Evolutionary conservation across 1,139 yeast species (phyloP).

Genomic region (Diutina sp.): DNA sequence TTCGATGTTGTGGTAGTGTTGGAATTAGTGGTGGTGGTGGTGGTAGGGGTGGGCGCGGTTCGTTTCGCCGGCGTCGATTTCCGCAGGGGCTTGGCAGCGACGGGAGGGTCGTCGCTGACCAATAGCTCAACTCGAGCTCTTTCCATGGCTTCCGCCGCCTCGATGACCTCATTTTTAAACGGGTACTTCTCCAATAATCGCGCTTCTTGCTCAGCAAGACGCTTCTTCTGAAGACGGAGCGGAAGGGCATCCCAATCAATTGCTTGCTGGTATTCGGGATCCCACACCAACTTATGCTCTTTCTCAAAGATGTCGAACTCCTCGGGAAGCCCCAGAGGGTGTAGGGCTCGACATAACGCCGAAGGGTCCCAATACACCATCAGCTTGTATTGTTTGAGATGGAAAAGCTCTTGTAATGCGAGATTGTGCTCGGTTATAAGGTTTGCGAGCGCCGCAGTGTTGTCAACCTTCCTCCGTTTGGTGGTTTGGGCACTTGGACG

Average conservation of each 20-base stretch:
- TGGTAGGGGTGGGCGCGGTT: slow-evolving; percentile 6
- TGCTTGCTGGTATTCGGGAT: slow-evolving; percentile 10
- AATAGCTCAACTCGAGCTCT: not conserved
- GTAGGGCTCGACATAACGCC: slow-evolving; percentile 20
- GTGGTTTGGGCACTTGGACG: not conserved
- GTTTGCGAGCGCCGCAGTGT: slow-evolving; percentile 11
- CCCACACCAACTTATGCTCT: slow-evolving; percentile 21
- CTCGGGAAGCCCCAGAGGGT: slow-evolving; percentile 19
- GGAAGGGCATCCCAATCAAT: slow-evolving; percentile 20
- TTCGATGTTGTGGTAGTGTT: not conserved
- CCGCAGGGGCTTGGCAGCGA: not conserved
- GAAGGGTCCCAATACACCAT: slow-evolving; percentile 49
- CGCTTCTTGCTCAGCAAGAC: slow-evolving; percentile 26
- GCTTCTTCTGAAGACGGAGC: slow-evolving; percentile 29
- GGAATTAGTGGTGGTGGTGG: not conserved
- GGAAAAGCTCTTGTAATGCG: slow-evolving; percentile 38
- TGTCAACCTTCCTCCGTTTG: not conserved
- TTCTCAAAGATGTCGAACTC: slow-evolving; percentile 21
- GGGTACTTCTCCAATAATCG: slow-evolving; percentile 23
- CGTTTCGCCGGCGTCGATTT: not conserved
- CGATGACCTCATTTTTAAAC: slow-evolving; percentile 19
- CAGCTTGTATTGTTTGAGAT: slow-evolving; percentile 46
- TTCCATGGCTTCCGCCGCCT: slow-evolving; percentile 8
- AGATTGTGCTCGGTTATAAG: slow-evolving; percentile 33
- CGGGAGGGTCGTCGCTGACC: not conserved